These are phyloP conservation scores for Micromonas commoda DNA, from an alignment of 139 green algal genomes.

Conservation along the genomic window DNA sequence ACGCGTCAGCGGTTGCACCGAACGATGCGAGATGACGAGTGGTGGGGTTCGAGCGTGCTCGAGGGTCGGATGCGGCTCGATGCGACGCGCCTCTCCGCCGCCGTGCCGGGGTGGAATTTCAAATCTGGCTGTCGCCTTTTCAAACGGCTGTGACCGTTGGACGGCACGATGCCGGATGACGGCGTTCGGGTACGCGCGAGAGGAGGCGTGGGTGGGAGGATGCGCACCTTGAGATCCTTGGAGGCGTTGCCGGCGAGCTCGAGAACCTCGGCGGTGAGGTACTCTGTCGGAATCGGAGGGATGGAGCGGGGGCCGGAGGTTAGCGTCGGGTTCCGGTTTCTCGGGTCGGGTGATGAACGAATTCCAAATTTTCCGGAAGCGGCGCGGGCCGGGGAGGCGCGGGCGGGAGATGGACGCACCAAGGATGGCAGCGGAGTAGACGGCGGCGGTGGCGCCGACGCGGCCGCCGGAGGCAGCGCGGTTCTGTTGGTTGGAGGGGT, in stretches of 20 bases:
- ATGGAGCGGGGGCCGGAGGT: background rate
- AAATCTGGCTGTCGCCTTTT: too few relatives aligned
- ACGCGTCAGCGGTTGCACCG: too few relatives aligned
- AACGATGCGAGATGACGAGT: background rate
- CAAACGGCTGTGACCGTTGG: too few relatives aligned
- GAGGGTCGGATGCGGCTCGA: too few relatives aligned
- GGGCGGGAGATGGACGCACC: constrained; percentile 45
- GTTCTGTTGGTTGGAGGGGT: constrained; percentile 43
- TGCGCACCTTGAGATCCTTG: constrained; percentile 94
- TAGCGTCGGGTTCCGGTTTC: background rate
- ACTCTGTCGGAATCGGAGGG: constrained; percentile 48
- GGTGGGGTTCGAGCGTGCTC: too few relatives aligned
- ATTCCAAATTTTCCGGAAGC: background rate
- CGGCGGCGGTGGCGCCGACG: constrained; percentile 93
- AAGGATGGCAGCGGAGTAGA: constrained; percentile 96
- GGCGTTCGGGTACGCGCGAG: background rate
- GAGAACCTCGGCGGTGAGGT: constrained; percentile 92
- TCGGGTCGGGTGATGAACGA: background rate
- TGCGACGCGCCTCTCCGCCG: background rate
- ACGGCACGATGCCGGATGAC: background rate
- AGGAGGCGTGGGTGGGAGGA: background rate
- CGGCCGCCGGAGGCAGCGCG: constrained; percentile 88
- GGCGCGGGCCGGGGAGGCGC: background rate
- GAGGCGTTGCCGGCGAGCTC: constrained; percentile 98
- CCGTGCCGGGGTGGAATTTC: background rate